Evolutionary conservation across 441 rosid genomes (phyloP), one percentile per base, ranked within the genome.

Genomic region (Isatis lusitanica): DNA sequence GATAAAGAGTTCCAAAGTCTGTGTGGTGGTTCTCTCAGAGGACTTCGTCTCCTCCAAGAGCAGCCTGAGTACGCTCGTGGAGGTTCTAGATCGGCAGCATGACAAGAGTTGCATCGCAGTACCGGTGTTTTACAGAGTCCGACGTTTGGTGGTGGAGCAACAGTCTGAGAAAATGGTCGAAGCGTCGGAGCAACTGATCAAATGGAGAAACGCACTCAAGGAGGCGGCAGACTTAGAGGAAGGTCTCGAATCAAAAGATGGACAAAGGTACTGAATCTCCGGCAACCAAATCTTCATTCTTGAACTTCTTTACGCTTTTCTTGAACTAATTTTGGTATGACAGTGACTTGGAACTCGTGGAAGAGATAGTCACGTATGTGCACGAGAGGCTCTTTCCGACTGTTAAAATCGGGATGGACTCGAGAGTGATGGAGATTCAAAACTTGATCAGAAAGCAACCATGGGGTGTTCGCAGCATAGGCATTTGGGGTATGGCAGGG

Each of bases 401-500:
- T 4, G 28, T 42, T 5, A 9, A 63, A 9, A 24, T 79, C 15
- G 76, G 72, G 48, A 52, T 80, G 0, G 15, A 80, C 21, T 48
- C 53, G 42, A 56, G 63, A 47, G 0, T 73, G 2, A 7, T 58
- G 13, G 21, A 64, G 13, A 4, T 80, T 13, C 17, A 44, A 26
- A 28, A 21, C 0, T 18, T 38, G 12, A 11, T 80, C 21, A 6
- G 52, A 35, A 6, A 24, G 9, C 40, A 35, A 5, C 50, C 36
- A 1, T 11, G 6, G 4, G 70, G 56, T 8, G 35, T 81, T 21
- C 24, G 24, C 43, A 50, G 66, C 1, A 9, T 78, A 24, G 84
- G 80, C 1, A 71, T 81, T 33, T 79, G 79, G 71, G 82, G 79
- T 5, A 77, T 81, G 66, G 82, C 78, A 9, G 84, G 84, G 5